phyloP scores from a whole-genome alignment of 2,329 filamentous ascomycete genomes.

The Botryotinia narcissicola region DNA sequence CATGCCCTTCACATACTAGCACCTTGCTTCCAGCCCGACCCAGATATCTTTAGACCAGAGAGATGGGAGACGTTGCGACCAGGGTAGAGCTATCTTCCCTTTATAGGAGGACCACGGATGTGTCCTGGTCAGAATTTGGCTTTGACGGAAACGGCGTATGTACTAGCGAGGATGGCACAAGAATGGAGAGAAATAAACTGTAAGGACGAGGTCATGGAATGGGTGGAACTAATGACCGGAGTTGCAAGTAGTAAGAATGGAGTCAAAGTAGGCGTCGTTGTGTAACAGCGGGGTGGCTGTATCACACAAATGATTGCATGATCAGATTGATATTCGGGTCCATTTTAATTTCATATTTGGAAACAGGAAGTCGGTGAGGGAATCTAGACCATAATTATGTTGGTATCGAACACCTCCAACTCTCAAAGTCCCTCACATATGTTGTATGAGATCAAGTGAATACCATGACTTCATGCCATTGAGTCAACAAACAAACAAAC shows the following conservation, averaged over 20 bases:
- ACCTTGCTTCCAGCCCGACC: constrained; percentile 4
- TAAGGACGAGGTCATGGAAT: neutral
- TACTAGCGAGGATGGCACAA: constrained; percentile 1
- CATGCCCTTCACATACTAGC: neutral
- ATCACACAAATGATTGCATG: neutral
- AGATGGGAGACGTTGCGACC: neutral
- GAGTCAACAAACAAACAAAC: neutral
- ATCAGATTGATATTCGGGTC: neutral
- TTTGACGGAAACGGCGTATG: neutral
- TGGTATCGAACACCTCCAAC: neutral
- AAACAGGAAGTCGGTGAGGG: neutral
- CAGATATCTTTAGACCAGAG: neutral
- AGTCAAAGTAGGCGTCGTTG: neutral
- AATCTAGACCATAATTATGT: neutral
- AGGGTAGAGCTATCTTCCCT: neutral
- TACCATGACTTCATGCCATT: neutral
- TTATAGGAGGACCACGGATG: neutral
- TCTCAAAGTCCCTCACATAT: neutral
- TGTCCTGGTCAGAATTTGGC: neutral
- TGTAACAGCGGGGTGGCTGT: neutral
- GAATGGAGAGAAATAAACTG: neutral
- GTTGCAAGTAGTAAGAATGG: neutral
- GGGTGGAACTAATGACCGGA: constrained; percentile 1
- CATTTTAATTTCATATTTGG: neutral
- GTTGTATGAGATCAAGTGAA: neutral